These are phyloP conservation scores for Cyclotella choctawhatcheeana DNA, from an alignment of 108 stramenopile genomes.

Conservation along the genomic window DNA sequence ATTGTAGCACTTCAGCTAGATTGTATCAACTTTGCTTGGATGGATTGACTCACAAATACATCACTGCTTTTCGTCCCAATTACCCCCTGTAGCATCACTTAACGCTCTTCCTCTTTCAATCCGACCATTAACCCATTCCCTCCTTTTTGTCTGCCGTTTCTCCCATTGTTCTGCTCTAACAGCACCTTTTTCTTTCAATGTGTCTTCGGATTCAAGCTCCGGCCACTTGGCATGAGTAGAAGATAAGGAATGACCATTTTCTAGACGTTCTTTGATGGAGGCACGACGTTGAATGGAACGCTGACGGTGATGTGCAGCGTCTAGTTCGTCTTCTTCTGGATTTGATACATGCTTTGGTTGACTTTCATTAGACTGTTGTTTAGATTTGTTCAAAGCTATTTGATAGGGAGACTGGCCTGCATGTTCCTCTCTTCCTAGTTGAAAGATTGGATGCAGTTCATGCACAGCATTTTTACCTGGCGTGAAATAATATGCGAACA, in stretches of 20 bases:
- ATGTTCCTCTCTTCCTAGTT: constrained; percentile 49
- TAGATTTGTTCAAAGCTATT: constrained; percentile 23
- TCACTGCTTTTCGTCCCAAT: constrained; percentile 50
- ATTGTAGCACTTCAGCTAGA: neutral
- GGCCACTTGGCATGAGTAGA: constrained; percentile 48
- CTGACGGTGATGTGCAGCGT: constrained; percentile 28
- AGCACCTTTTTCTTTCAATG: constrained; percentile 11
- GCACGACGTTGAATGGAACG: constrained; percentile 33
- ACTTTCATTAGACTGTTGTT: constrained; percentile 4
- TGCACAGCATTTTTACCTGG: constrained; percentile 82
- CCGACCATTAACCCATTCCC: constrained; percentile 49
- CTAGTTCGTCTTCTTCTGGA: constrained; percentile 28
- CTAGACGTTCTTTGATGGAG: constrained; percentile 46
- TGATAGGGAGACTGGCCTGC: constrained; percentile 51
- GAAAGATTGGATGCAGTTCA: constrained; percentile 76
- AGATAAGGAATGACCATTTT: constrained; percentile 40
- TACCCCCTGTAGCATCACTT: constrained; percentile 75
- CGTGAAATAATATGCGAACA: neutral
- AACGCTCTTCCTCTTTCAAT: constrained; percentile 56
- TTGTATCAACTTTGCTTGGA: too few species aligned
- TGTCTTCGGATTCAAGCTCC: constrained; percentile 10
- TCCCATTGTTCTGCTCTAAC: constrained; percentile 38
- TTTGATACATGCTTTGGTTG: neutral
- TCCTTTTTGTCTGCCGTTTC: constrained; percentile 44
- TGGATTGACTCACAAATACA: too few species aligned